Conservation (phyloP, 352 stramenopile genomes). For the Globisporangium cederbergense region DNA sequence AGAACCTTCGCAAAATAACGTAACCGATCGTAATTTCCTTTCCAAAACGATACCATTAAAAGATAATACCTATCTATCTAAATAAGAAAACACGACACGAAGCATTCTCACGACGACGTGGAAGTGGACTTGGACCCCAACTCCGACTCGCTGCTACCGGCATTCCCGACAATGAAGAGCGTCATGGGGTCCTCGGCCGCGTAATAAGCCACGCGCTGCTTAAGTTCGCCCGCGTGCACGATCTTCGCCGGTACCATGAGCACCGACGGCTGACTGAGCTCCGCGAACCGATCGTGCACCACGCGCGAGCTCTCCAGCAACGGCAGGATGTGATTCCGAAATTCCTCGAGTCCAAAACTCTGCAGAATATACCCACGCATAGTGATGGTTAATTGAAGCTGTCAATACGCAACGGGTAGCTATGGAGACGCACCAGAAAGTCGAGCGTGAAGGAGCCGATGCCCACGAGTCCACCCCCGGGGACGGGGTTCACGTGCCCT, state of each 20-base stretch:
- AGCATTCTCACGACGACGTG: background rate
- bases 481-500: slow-evolving; percentile 66
- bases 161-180: slow-evolving; percentile 40
- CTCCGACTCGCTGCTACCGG: background rate
- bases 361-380: slow-evolving; percentile 12
- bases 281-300: slow-evolving; percentile 48
- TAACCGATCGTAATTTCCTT: background rate
- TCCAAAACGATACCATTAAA: background rate
- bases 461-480: slow-evolving; percentile 61
- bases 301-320: slow-evolving; percentile 53
- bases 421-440: slow-evolving; percentile 42
- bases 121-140: background rate
- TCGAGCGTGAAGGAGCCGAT: slow-evolving; percentile 54
- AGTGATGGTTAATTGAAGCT: background rate
- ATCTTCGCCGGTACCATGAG: slow-evolving; percentile 69
- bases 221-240: slow-evolving; percentile 22
- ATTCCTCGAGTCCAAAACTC: slow-evolving; percentile 75
- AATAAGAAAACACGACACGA: background rate
- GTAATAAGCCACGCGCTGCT: slow-evolving; percentile 46
- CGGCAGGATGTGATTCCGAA: slow-evolving; percentile 59
- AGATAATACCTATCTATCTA: background rate
- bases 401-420: background rate
- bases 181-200: slow-evolving; percentile 64
- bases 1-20: slow-evolving; percentile 15
- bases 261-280: slow-evolving; percentile 55